These are phyloP conservation scores for Hypomontagnella submonticulosa DNA, from an alignment of 495 filamentous ascomycete genomes.

Conservation along the genomic window DNA sequence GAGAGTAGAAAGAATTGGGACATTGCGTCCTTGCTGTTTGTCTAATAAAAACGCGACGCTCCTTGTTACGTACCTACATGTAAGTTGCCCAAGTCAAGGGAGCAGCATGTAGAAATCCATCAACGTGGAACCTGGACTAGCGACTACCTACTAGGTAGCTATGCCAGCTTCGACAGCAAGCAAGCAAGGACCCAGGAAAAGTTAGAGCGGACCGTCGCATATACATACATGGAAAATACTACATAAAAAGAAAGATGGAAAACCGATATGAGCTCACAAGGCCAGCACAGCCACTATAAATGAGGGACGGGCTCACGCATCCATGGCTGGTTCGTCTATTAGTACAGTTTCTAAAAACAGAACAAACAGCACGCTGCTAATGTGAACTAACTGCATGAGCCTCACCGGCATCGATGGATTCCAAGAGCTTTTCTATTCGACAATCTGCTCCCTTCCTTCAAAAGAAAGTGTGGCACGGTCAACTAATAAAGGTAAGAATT, in stretches of 20 bases:
- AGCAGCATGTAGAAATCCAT: constrained; percentile 4
- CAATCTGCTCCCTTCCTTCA: too few species aligned
- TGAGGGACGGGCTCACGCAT: background rate
- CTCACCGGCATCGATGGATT: constrained; percentile 5
- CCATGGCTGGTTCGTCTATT: constrained; percentile 11
- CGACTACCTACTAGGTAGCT: too few species aligned
- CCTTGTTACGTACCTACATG: background rate
- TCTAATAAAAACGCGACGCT: too few species aligned
- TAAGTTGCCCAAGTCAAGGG: too few species aligned
- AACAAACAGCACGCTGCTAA: constrained; percentile 13
- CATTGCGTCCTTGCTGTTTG: constrained; percentile 1
- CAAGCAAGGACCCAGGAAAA: constrained; percentile 10
- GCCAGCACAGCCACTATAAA: constrained; percentile 10
- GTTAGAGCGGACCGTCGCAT: background rate
- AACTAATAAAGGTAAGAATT: constrained; percentile 2
- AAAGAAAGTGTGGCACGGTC: background rate
- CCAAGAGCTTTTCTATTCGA: too few species aligned
- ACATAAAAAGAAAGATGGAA: constrained; percentile 7
- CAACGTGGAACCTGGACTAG: background rate
- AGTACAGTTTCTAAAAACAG: constrained; percentile 36
- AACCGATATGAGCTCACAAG: background rate
- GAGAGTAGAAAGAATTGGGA: background rate
- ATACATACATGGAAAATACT: constrained; percentile 9
- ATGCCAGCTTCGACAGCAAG: background rate
- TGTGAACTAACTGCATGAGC: constrained; percentile 5